Evolutionary conservation across 331 rosid genomes (phyloP).

Genomic region (Quercus phellos): DNA sequence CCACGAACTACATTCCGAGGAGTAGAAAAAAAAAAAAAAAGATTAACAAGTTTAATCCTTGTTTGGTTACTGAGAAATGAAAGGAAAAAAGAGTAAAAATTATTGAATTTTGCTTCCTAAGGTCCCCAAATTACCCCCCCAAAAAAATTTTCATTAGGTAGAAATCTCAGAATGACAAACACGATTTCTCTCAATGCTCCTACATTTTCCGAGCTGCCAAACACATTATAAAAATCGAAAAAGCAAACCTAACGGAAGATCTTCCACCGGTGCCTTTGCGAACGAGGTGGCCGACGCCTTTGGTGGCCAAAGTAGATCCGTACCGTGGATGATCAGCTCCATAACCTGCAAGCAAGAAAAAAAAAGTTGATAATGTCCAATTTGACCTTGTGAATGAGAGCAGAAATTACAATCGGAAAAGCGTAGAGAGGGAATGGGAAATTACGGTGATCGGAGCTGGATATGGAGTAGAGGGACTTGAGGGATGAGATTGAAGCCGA

Average conservation of each 20-base stretch:
- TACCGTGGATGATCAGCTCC: conserved; percentile 60
- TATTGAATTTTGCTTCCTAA: background rate
- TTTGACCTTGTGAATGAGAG: background rate
- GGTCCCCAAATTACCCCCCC: background rate
- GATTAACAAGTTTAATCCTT: background rate
- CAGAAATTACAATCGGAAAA: background rate
- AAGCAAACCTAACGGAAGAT: conserved; percentile 79
- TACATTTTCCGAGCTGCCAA: background rate
- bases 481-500: conserved; percentile 36
- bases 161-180: background rate
- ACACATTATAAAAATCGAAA: background rate
- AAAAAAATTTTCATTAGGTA: background rate
- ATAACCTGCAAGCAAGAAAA: conserved; percentile 34
- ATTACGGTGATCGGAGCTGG: conserved; percentile 59
- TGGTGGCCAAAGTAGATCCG: conserved; percentile 63
- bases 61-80: background rate
- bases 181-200: background rate
- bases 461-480: conserved; percentile 53
- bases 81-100: background rate
- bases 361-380: background rate
- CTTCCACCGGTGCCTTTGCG: conserved; percentile 99
- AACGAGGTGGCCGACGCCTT: conserved; percentile 83
- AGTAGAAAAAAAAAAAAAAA: too few species aligned
- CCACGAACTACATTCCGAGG: background rate
- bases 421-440: background rate